A percentile compares a stretch with the other conserved stretches of the same genome.
Conservation (phyloP, 371 early-diverging fungal genomes). For the Funneliformis caledonium region DNA sequence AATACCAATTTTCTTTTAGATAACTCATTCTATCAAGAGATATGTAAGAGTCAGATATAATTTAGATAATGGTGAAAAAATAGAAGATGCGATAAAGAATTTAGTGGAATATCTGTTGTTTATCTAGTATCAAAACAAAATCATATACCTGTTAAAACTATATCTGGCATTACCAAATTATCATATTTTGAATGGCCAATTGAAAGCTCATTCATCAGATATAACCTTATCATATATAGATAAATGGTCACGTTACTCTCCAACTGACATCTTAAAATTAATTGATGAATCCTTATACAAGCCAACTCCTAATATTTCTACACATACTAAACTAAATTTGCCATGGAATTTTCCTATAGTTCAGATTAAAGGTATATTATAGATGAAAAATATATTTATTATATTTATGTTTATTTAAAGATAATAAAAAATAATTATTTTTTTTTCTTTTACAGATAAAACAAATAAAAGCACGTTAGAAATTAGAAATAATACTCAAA, state of each 20-base stretch:
- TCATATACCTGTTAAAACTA: background rate
- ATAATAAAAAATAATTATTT: background rate
- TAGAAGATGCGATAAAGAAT: background rate
- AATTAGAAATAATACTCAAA: background rate
- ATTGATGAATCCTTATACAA: background rate
- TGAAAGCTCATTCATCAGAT: background rate
- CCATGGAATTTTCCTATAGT: background rate
- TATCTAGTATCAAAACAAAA: background rate
- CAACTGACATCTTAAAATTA: background rate
- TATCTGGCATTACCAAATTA: background rate
- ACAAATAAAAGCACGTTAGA: background rate
- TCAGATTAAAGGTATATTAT: background rate
- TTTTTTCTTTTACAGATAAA: background rate
- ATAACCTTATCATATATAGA: constrained; percentile 7
- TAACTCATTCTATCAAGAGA: constrained; percentile 4
- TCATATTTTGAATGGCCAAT: constrained; percentile 18
- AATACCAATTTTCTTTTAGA: background rate
- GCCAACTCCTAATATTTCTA: background rate
- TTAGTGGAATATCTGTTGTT: background rate
- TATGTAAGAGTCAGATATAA: background rate
- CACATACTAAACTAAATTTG: background rate
- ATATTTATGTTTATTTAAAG: background rate
- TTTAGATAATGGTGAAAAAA: background rate
- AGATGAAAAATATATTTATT: background rate
- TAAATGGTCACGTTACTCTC: background rate